Conservation (phyloP, 2,329 filamentous ascomycete species). For the Acrocalymma vagum region DNA sequence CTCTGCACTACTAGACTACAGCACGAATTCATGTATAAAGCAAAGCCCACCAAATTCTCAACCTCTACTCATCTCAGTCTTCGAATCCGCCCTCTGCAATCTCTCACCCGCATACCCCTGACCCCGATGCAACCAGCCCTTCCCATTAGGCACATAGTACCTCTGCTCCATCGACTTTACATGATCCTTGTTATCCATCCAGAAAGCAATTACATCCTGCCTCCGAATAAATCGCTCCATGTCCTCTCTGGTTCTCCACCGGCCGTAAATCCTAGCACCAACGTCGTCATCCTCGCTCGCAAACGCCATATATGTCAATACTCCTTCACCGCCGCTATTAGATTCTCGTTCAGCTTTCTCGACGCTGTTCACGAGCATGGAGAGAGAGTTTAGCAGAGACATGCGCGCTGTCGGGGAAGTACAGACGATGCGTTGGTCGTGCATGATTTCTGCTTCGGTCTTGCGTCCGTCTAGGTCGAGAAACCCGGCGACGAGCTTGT, state of each 20-base stretch:
- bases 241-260: conserved; percentile 33
- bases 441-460: conserved; percentile 37
- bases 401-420: conserved; percentile 11
- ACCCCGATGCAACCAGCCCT: conserved; percentile 41
- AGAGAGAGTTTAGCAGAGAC: conserved; percentile 10
- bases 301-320: conserved; percentile 39
- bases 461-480: conserved; percentile 31
- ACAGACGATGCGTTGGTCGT: conserved; percentile 36
- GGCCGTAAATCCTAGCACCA: conserved; percentile 32
- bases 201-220: conserved; percentile 34
- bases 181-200: conserved; percentile 33
- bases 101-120: conserved; percentile 18
- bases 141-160: conserved; percentile 41
- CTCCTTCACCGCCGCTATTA: conserved; percentile 7
- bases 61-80: conserved; percentile 2
- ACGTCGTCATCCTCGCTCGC: conserved; percentile 37
- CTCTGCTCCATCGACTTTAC: conserved; percentile 39
- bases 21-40: no score
- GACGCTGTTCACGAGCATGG: conserved; percentile 20
- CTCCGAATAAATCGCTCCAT: conserved; percentile 33
- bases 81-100: background rate
- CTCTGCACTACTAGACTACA: no score
- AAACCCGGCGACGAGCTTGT: conserved; percentile 35
- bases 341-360: conserved; percentile 10
- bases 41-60: no score